phyloP scores from a whole-genome alignment of 441 rosid species.

The Populus trichocarpa region DNA sequence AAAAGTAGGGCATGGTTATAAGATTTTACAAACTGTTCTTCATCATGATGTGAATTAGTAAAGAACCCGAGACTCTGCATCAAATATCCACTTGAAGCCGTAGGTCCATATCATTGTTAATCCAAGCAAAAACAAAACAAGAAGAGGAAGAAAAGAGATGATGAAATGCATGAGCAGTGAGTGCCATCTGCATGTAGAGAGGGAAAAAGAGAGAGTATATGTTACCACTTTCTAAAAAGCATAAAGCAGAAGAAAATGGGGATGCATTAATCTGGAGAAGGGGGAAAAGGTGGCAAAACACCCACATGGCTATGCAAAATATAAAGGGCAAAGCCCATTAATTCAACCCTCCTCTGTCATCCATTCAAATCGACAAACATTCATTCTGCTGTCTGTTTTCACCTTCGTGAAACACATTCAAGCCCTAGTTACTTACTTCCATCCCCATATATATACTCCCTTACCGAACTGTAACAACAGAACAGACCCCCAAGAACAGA shows the following conservation, averaged over 20 bases:
- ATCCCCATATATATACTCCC: conserved; percentile 16
- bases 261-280: not conserved
- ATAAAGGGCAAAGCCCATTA: not conserved
- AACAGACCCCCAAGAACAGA: conserved; percentile 10
- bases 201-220: not conserved
- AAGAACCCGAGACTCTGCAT: not conserved
- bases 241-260: conserved; percentile 14
- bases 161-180: not conserved
- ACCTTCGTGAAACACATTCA: conserved; percentile 26
- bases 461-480: conserved; percentile 15
- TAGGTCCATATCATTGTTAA: not conserved
- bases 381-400: conserved; percentile 19
- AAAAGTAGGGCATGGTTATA: too few relatives aligned
- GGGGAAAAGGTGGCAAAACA: not conserved
- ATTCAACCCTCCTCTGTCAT: conserved; percentile 7
- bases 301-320: not conserved
- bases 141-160: not conserved
- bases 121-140: not conserved
- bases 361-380: conserved; percentile 20
- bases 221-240: conserved; percentile 18
- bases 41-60: not conserved
- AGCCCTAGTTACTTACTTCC: conserved; percentile 13
- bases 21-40: not conserved
- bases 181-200: not conserved
- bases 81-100: not conserved